Evolutionary conservation across 2,329 filamentous ascomycete species (phyloP), one percentile per base, ranked within the genome.

Genomic region (Alternaria sp.): DNA sequence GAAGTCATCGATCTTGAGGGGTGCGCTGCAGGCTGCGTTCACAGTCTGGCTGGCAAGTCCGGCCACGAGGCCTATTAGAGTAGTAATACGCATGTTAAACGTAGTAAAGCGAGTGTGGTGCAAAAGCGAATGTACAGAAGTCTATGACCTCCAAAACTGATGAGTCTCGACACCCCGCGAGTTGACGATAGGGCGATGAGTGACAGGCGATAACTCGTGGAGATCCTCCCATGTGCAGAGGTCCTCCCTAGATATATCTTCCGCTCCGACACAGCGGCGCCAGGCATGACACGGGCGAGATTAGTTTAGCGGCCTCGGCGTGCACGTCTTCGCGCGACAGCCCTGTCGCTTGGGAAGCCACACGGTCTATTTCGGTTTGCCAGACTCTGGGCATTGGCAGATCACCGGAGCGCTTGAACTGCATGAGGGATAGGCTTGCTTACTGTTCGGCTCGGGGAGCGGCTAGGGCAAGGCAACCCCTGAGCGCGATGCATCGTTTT

Each of bases 111-210:
- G 73, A 76, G 62, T 63, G 71, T 70, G 59, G 46, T 51, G 56
- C 55, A 64, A 69, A 72, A 78, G 76, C 75, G 77, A 79, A 71
- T 76, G 76, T 73, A 78, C 73, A 60, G 75, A 77, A 75, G 74
- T 68, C 69, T 48, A 66, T 42, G 68, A 74, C 70, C 69, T 73
- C 75, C 70, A 72, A 42, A 39, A 30, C 11, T 28, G 52, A 52
- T 62, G 65, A 64, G 65, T 57, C 64, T 58, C 62, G 56, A 62
- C 51, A 59, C 66, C 64, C 57, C 53, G 18, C 51, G 51, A 46
- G 32, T 68, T 68, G 63, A 68, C 61, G 41, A 61, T 48, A 43
- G 57, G 57, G 44, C 39, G 46, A 51, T 49, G 47, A 54, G 57
- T 46, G 59, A 52, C 54, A 65, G 61, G 69, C 66, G 70, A 68